A percentile compares a stretch with the other conserved stretches of the same genome.
Evolutionary conservation across 2,329 filamentous ascomycete genomes (phyloP).

Genomic region (Fusarium sp.): DNA sequence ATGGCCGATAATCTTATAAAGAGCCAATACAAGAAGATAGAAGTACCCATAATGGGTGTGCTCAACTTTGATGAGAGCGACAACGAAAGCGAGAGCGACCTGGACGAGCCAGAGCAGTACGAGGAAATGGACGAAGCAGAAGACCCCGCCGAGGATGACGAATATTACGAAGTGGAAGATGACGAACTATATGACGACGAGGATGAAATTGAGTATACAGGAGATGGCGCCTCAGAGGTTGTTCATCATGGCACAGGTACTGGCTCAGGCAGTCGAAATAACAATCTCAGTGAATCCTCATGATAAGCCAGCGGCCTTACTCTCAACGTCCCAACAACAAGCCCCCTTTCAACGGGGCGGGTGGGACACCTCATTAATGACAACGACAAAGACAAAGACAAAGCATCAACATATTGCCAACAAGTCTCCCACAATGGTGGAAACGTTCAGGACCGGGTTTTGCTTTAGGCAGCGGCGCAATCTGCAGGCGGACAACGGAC

Average conservation of each 20-base stretch:
- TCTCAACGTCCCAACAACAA: constrained; percentile 12
- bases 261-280: constrained; percentile 45
- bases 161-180: constrained; percentile 47
- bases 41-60: constrained; percentile 59
- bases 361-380: constrained; percentile 38
- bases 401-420: constrained; percentile 30
- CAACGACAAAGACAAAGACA: constrained; percentile 42
- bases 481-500: constrained; percentile 38
- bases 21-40: constrained; percentile 59
- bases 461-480: constrained; percentile 38
- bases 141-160: constrained; percentile 42
- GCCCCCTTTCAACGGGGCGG: constrained; percentile 5
- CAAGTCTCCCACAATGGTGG: constrained; percentile 30
- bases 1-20: constrained; percentile 62
- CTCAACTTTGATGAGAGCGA: constrained; percentile 59
- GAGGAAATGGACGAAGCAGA: constrained; percentile 47
- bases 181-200: constrained; percentile 45
- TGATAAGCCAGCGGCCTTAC: constrained; percentile 26
- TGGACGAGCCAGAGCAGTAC: constrained; percentile 44
- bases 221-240: constrained; percentile 45
- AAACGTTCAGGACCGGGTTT: constrained; percentile 30
- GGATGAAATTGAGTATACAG: constrained; percentile 44
- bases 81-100: constrained; percentile 54
- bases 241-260: constrained; percentile 47
- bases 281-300: constrained; percentile 45